Evolutionary conservation across 805 yeast species (phyloP).

Genomic region (Saturnispora galanensis): DNA sequence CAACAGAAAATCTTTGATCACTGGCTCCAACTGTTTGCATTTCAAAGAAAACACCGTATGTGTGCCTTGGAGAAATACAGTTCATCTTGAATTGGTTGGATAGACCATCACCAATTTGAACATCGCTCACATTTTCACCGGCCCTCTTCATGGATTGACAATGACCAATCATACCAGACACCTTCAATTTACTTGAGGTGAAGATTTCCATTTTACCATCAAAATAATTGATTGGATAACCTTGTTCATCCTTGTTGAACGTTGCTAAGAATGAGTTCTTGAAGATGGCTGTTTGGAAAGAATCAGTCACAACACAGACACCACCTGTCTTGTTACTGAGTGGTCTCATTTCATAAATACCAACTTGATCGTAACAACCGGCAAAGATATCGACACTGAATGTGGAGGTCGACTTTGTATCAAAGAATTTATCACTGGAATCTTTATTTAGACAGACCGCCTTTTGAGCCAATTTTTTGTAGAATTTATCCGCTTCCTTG

Average conservation of each 20-base stretch:
- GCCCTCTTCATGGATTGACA: constrained; percentile 66
- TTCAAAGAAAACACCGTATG: constrained; percentile 87
- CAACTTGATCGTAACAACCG: constrained; percentile 94
- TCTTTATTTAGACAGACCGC: constrained; percentile 43
- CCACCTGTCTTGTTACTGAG: constrained; percentile 86
- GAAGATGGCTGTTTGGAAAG: constrained; percentile 90
- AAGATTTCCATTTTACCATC: constrained; percentile 82
- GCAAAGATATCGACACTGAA: constrained; percentile 87
- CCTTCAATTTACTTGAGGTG: constrained; percentile 78
- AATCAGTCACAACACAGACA: constrained; percentile 76
- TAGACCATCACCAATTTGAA: constrained; percentile 91
- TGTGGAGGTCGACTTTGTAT: constrained; percentile 38
- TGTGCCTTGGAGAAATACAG: constrained; percentile 74
- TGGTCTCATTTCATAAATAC: constrained; percentile 87
- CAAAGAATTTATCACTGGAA: constrained; percentile 28
- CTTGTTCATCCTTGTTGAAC: constrained; percentile 80
- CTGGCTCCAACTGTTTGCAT: constrained; percentile 44
- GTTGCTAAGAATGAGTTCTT: constrained; percentile 84
- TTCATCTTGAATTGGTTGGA: constrained; percentile 84
- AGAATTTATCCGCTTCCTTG: constrained; percentile 76
- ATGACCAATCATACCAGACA: constrained; percentile 91
- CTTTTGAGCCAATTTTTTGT: constrained; percentile 62
- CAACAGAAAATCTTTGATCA: constrained; percentile 31
- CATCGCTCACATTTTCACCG: constrained; percentile 72
- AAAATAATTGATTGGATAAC: constrained; percentile 80